Percentiles rank a stretch among this genome's conserved stretches.
Conservation (phyloP, 257 asterid species). For the Lantana camara region DNA sequence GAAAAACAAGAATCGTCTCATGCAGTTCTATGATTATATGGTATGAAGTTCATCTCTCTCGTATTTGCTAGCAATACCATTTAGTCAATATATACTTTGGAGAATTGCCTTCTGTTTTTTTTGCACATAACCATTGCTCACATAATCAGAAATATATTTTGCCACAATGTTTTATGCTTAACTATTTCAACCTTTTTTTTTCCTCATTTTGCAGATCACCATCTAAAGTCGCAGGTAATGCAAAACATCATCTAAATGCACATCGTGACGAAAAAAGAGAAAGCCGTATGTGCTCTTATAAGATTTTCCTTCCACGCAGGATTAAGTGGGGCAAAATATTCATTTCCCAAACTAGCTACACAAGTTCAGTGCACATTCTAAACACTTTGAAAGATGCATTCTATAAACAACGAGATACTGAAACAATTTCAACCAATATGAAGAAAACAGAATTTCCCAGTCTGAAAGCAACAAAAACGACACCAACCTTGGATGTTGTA, state of each 20-base stretch:
- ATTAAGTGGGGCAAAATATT: no score
- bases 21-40: conserved; percentile 21
- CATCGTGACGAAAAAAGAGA: no score
- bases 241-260: no score
- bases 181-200: no score
- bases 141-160: not conserved
- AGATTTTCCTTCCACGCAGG: no score
- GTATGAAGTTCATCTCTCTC: conserved; percentile 10
- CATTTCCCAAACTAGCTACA: not conserved
- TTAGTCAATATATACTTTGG: no score
- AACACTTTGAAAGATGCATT: not conserved
- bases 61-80: not conserved
- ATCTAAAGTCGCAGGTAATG: no score
- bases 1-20: conserved; percentile 32
- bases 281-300: no score
- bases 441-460: not conserved
- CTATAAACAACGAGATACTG: not conserved
- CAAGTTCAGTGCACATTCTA: not conserved
- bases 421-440: not conserved
- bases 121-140: no score
- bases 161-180: no score
- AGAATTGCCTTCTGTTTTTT: no score
- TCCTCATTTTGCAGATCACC: no score
- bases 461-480: conserved; percentile 1
- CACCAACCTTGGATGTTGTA: conserved; percentile 86